Percentiles rank a stretch among this genome's conserved stretches.
Conservation (phyloP, 73 alveolate species). For the Paramecium primaurelia region DNA sequence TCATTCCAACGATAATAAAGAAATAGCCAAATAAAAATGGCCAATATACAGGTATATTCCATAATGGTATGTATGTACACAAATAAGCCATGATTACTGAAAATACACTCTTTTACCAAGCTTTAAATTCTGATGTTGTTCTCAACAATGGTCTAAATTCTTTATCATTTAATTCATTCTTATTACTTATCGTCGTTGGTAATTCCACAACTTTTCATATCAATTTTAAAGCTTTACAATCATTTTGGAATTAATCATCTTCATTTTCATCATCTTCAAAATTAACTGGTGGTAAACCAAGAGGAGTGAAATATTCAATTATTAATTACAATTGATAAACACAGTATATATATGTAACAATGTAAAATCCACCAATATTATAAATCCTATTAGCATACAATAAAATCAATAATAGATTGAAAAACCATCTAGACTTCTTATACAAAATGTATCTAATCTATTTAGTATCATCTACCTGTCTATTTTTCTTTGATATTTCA, state of each 20-base stretch:
- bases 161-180: neutral
- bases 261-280: slow-evolving; percentile 31
- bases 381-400: neutral
- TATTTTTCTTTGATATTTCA: neutral
- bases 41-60: slow-evolving; percentile 14
- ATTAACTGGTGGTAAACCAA: slow-evolving; percentile 26
- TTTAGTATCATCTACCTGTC: neutral
- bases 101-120: neutral
- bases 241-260: slow-evolving; percentile 12
- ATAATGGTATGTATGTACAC: neutral
- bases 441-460: slow-evolving; percentile 21
- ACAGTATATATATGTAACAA: neutral
- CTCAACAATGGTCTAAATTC: neutral
- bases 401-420: neutral
- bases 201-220: slow-evolving; percentile 6
- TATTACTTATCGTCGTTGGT: slow-evolving; percentile 13
- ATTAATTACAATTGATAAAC: neutral
- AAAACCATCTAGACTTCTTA: neutral
- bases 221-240: neutral
- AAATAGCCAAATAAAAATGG: neutral
- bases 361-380: neutral
- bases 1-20: neutral
- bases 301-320: slow-evolving; percentile 25
- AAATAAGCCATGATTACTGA: neutral
- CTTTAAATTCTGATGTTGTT: neutral